Base-by-base conservation (phyloP, 257 asterid species). In the Eustoma russellianum region DNA sequence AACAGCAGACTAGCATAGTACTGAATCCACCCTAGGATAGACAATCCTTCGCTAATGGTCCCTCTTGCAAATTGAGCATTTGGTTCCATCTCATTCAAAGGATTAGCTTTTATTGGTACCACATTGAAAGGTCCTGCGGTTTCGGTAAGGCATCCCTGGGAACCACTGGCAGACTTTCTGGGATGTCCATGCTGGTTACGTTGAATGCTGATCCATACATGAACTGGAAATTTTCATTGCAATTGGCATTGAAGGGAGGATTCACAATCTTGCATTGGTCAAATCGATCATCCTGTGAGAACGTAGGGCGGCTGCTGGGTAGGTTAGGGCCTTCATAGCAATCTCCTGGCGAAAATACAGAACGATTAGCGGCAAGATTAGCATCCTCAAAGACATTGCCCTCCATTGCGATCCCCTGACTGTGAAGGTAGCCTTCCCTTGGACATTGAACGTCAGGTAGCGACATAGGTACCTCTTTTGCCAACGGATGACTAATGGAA, bases 161-260 rank as follows among this genome's bases (percentile, higher is more conserved):
- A 47, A 61, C 73, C 13, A 73, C 82, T 0, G 70, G 62, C 24
- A 80, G 64, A 15, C 63, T 66, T 2, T 64, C 94, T 0, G 62
- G 5, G 9, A 61, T 83, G 53, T 81, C 90, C 5, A 68, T 41
- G 8, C 84, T 18, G 0, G 71, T 45, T 6, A 77, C 13, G 43
- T 68, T 71, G 66, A 79, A 79, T 0, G 93, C 78, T 13, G 87
- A 65, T 28, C 78, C 70, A 16, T 77, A 84, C 83, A 78, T 79
- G 66, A 76, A 60, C 46, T 65, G 81, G 74, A 70, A 76, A 50
- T 59, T 71, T 5, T 79, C 93, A 2, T 55, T 55, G 43, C 43
- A 8, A 66, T 46, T 74, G 40, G 55, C 28, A 68, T 65, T 67
- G 66, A 83, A 78, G 14, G 85, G 72, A 5, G 84, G 17, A 56